Evolutionary conservation across 2,329 filamentous ascomycete species (phyloP).

Genomic region (Fusarium longipes): DNA sequence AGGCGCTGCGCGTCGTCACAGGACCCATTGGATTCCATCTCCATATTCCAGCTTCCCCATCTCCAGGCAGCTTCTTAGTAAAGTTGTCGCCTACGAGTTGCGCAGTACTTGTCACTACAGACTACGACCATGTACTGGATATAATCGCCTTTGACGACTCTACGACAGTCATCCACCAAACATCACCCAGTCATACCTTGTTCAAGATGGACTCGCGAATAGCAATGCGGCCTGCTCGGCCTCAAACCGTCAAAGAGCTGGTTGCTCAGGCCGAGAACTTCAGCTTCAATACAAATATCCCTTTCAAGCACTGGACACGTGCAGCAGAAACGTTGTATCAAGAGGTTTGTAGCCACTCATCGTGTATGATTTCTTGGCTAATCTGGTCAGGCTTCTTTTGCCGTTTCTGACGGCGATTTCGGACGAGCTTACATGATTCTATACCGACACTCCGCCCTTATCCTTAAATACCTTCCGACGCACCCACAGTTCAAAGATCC

Average conservation of each 20-base stretch:
- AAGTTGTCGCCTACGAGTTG: slow-evolving; percentile 22
- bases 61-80: slow-evolving; percentile 31
- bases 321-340: slow-evolving; percentile 82
- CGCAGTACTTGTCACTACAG: slow-evolving; percentile 18
- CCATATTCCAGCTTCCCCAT: neutral
- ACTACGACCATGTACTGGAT: slow-evolving; percentile 26
- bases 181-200: neutral
- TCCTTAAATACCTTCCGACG: slow-evolving; percentile 76
- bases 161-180: slow-evolving; percentile 13
- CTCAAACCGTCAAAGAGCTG: slow-evolving; percentile 80
- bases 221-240: slow-evolving; percentile 58
- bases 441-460: slow-evolving; percentile 88
- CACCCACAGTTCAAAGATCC: slow-evolving; percentile 81
- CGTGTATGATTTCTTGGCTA: slow-evolving; percentile 11
- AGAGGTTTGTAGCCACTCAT: slow-evolving; percentile 68
- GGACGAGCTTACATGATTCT: slow-evolving; percentile 90
- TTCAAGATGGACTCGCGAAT: slow-evolving; percentile 47
- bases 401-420: slow-evolving; percentile 85
- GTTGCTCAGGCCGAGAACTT: slow-evolving; percentile 80
- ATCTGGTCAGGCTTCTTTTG: slow-evolving; percentile 77
- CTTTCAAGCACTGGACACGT: slow-evolving; percentile 83
- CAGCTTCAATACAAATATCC: slow-evolving; percentile 80
- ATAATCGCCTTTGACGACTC: slow-evolving; percentile 25
- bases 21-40: slow-evolving; percentile 34
- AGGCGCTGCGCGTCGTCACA: slow-evolving; percentile 38